Percentiles rank a stretch among this genome's conserved stretches.
These are phyloP conservation scores for Casuarina glauca DNA, from an alignment of 306 rosid species.

Conservation along the genomic window DNA sequence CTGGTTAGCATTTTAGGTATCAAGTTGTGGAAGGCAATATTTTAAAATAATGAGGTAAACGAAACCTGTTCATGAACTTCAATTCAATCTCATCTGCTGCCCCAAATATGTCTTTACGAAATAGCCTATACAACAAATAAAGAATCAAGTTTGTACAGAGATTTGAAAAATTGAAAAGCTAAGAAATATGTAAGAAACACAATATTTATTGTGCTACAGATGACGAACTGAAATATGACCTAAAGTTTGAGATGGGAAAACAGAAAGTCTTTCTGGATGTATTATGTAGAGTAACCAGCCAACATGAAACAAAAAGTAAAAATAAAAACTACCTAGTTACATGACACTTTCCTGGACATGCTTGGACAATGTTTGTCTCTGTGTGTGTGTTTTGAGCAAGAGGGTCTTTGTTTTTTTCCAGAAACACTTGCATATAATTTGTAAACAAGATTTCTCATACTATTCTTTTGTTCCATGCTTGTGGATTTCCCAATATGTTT, in stretches of 20 bases:
- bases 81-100: conserved; percentile 90
- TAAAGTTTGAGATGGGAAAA: not conserved
- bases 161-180: not conserved
- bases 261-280: not conserved
- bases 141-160: conserved; percentile 16
- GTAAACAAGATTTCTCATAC: not conserved
- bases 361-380: not conserved
- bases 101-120: conserved; percentile 90
- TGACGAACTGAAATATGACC: not conserved
- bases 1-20: conserved; percentile 9
- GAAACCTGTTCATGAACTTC: conserved; percentile 95
- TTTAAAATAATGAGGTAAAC: conserved; percentile 14
- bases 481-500: not conserved
- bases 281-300: not conserved
- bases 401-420: not conserved
- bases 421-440: not conserved
- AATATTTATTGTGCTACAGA: not conserved
- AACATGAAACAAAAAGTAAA: too few relatives aligned
- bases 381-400: not conserved
- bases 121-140: conserved; percentile 57
- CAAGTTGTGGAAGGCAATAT: conserved; percentile 15
- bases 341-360: not conserved
- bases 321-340: not conserved
- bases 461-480: not conserved
- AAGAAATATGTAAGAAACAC: not conserved